These are phyloP conservation scores for Gracilaria gracilis DNA, from an alignment of 23 red algal genomes.

Conservation along the genomic window DNA sequence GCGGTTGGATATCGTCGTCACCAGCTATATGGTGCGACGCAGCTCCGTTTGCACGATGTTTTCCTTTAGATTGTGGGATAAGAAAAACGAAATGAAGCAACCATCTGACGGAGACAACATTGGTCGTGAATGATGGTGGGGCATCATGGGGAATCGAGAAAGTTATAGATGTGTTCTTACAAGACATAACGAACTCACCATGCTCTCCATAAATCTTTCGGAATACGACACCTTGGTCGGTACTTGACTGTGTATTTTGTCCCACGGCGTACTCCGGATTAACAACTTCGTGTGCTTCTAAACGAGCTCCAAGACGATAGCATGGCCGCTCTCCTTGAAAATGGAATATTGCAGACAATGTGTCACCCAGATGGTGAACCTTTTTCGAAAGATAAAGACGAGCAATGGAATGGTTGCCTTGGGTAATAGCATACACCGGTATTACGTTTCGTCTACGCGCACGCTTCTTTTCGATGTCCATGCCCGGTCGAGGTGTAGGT, in stretches of 20 bases:
- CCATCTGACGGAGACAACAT: slow-evolving; percentile 79
- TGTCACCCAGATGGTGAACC: slow-evolving; percentile 79
- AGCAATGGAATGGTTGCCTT: slow-evolving; percentile 49
- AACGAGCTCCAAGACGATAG: slow-evolving; percentile 68
- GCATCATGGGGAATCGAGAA: slow-evolving; percentile 88
- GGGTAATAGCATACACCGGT: slow-evolving; percentile 71
- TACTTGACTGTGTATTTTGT: slow-evolving; percentile 12
- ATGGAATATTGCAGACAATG: slow-evolving; percentile 71
- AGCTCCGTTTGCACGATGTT: slow-evolving; percentile 12
- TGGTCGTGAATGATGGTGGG: slow-evolving; percentile 71
- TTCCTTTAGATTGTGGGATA: slow-evolving; percentile 35
- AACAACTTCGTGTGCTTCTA: slow-evolving; percentile 72
- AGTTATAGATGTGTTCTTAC: slow-evolving; percentile 66
- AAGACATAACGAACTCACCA: slow-evolving; percentile 78
- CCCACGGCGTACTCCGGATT: slow-evolving; percentile 43
- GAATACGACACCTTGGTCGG: slow-evolving; percentile 66
- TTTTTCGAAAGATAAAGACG: slow-evolving; percentile 75
- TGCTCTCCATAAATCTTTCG: slow-evolving; percentile 78
- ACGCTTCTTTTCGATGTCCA: slow-evolving; percentile 14
- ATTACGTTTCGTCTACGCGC: slow-evolving; percentile 29
- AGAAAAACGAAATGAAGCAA: slow-evolving; percentile 81
- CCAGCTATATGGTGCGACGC: neutral
- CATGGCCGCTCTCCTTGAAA: slow-evolving; percentile 60
- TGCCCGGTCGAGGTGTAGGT: slow-evolving; percentile 36
- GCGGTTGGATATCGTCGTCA: slow-evolving; percentile 24